These are phyloP conservation scores for Penicillium hordei DNA, from an alignment of 2,329 filamentous ascomycete genomes.

Conservation along the genomic window DNA sequence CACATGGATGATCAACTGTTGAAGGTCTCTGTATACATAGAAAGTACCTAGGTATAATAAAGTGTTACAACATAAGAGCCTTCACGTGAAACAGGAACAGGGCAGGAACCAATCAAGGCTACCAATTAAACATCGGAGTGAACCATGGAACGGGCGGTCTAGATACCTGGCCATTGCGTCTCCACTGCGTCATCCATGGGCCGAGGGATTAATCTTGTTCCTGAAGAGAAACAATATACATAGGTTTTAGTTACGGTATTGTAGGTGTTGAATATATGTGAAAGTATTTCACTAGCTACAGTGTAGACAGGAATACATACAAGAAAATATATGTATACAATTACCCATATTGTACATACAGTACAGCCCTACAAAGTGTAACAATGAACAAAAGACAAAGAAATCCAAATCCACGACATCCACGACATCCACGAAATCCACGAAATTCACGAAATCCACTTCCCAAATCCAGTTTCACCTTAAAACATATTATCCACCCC, in stretches of 20 bases:
- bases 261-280: background rate
- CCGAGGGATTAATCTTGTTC: background rate
- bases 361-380: background rate
- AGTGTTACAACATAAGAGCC: background rate
- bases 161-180: constrained; percentile 24
- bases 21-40: background rate
- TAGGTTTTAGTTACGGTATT: background rate
- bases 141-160: constrained; percentile 26
- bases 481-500: background rate
- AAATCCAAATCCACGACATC: background rate
- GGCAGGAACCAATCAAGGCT: constrained; percentile 3
- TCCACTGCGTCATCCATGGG: constrained; percentile 22
- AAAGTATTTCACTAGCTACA: background rate
- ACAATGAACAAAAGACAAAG: background rate
- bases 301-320: background rate
- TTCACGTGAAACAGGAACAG: constrained; percentile 2
- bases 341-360: background rate
- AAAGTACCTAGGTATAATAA: background rate
- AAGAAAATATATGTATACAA: background rate
- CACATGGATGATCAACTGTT: background rate
- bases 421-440: background rate
- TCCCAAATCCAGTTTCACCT: background rate
- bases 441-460: constrained; percentile 1
- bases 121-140: constrained; percentile 1
- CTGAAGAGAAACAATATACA: background rate